Evolutionary conservation across 768 basidiomycete genomes (phyloP).

Genomic region (Antrodiella citrinella): DNA sequence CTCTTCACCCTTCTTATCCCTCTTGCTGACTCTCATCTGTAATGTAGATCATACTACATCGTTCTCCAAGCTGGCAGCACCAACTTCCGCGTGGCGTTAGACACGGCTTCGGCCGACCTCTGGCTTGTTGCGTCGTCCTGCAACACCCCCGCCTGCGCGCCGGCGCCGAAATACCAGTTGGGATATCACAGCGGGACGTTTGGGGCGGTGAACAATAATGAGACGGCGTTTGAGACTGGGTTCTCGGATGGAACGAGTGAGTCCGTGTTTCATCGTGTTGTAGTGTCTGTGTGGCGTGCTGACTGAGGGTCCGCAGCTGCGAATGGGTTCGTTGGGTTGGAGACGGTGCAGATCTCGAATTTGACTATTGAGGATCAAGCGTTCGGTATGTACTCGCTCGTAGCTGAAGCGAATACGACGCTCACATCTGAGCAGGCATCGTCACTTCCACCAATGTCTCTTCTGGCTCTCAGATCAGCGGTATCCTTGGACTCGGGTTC

Average conservation of each 20-base stretch:
- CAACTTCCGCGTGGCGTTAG: slow-evolving; percentile 60
- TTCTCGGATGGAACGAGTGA: slow-evolving; percentile 67
- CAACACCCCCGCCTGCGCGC: slow-evolving; percentile 41
- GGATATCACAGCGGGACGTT: slow-evolving; percentile 61
- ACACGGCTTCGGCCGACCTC: slow-evolving; percentile 67
- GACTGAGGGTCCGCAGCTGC: slow-evolving; percentile 33
- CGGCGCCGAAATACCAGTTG: slow-evolving; percentile 65
- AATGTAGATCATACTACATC: slow-evolving; percentile 56
- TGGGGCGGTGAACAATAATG: slow-evolving; percentile 48
- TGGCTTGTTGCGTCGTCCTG: slow-evolving; percentile 68
- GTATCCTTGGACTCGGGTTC: slow-evolving; percentile 71
- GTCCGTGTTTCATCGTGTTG: slow-evolving; percentile 22
- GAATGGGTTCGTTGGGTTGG: slow-evolving; percentile 63
- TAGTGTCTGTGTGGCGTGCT: background rate
- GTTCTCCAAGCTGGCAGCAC: slow-evolving; percentile 54
- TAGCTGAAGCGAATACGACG: slow-evolving; percentile 1
- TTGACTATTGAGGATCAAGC: slow-evolving; percentile 53
- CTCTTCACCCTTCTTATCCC: background rate
- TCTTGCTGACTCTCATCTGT: background rate
- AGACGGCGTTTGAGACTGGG: slow-evolving; percentile 46
- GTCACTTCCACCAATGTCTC: slow-evolving; percentile 56
- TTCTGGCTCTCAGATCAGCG: slow-evolving; percentile 56
- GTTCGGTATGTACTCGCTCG: slow-evolving; percentile 43
- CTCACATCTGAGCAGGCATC: slow-evolving; percentile 34
- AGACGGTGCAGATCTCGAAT: slow-evolving; percentile 53